phyloP scores from a whole-genome alignment of 2,329 filamentous ascomycete genomes.

The Exophiala sp. region DNA sequence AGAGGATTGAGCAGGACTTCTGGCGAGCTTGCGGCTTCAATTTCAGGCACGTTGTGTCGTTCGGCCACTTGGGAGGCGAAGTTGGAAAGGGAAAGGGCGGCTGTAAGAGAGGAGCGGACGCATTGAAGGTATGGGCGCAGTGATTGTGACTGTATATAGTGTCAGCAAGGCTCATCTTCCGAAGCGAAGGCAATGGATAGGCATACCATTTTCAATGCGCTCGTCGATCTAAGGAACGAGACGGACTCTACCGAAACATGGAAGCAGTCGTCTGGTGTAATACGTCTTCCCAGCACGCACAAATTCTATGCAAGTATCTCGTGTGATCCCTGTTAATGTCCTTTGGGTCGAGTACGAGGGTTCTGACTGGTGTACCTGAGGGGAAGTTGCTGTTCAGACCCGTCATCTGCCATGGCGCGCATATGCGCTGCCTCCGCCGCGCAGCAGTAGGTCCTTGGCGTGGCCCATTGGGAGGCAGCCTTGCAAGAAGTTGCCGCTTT shows the following conservation, averaged over 20 bases:
- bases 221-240: not conserved
- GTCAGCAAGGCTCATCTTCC: conserved; percentile 29
- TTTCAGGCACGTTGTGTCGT: conserved; percentile 95
- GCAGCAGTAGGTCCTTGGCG: not conserved
- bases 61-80: conserved; percentile 96
- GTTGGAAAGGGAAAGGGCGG: conserved; percentile 88
- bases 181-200: not conserved
- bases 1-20: conserved; percentile 90
- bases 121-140: conserved; percentile 93
- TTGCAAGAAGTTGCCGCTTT: not conserved
- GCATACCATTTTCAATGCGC: conserved; percentile 24
- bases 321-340: too few relatives aligned
- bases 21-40: conserved; percentile 86
- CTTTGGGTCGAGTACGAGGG: not conserved
- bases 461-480: not conserved
- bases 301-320: too few relatives aligned
- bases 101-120: conserved; percentile 88
- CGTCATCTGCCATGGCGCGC: not conserved
- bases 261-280: conserved; percentile 1
- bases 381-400: not conserved
- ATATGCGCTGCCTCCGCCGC: not conserved
- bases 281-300: not conserved
- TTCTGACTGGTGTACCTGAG: not conserved
- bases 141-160: conserved; percentile 70
- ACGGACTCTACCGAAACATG: conserved; percentile 10